phyloP scores from a whole-genome alignment of 139 green algal genomes.

The Chlamydomonas sp. region DNA sequence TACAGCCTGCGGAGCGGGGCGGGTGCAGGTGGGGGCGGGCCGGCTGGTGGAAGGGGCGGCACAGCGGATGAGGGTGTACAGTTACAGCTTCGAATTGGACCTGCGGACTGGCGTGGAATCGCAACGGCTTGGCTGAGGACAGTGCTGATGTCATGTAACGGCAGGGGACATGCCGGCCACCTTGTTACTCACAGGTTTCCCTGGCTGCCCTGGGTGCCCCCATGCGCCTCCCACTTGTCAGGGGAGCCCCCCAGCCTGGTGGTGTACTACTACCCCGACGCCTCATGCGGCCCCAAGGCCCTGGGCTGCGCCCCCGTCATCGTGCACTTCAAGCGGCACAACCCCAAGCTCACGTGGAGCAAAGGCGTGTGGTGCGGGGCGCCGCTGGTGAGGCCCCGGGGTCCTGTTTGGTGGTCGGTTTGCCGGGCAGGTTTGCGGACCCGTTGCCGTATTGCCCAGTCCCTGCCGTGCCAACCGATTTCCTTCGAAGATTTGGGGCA shows the following conservation, averaged over 20 bases:
- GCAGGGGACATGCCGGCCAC: no score
- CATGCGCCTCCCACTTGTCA: not conserved
- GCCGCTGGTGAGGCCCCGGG: constrained; percentile 48
- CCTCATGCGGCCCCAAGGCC: not conserved
- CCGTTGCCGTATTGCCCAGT: no score
- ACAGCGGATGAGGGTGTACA: no score
- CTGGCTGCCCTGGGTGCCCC: not conserved
- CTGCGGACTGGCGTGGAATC: no score
- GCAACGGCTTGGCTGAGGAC: no score
- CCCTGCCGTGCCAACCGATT: no score
- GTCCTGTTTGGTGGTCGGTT: no score
- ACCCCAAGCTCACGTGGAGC: not conserved
- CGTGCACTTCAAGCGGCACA: constrained; percentile 38
- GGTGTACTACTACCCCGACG: constrained; percentile 28
- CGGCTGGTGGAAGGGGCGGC: not conserved
- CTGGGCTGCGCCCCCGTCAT: constrained; percentile 35
- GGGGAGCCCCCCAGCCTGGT: not conserved
- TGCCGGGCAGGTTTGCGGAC: no score
- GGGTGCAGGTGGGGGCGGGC: not conserved
- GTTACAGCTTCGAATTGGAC: no score
- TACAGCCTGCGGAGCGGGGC: constrained; percentile 18
- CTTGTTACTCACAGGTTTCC: no score
- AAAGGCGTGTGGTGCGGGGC: constrained; percentile 41
- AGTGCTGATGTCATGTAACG: no score
- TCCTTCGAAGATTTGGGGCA: no score